These are phyloP conservation scores for Suillus subalutaceus DNA, from an alignment of 768 basidiomycete genomes.

Conservation along the genomic window DNA sequence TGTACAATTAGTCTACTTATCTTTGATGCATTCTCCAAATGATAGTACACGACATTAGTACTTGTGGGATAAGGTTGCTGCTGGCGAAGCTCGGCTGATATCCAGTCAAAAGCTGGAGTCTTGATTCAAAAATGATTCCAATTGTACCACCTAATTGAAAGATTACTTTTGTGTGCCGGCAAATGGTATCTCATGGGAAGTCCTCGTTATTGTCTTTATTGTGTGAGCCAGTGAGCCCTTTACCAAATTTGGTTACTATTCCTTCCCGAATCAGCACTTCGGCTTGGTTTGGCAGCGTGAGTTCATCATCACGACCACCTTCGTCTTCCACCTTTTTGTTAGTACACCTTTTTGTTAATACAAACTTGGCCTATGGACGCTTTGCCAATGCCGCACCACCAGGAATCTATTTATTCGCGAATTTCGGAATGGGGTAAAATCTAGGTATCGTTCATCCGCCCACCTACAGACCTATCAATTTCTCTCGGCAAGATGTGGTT, in stretches of 20 bases:
- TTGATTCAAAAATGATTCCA: not conserved
- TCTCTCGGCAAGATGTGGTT: constrained; percentile 16
- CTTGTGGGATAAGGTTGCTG: too few species aligned
- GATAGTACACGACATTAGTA: too few species aligned
- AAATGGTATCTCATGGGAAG: constrained; percentile 8
- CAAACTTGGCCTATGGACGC: constrained; percentile 19
- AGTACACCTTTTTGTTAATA: constrained; percentile 35
- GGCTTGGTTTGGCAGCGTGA: constrained; percentile 5
- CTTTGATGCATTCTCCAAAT: too few species aligned
- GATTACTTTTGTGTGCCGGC: not conserved
- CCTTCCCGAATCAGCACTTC: not conserved
- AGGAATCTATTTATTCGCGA: constrained; percentile 6
- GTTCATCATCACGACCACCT: not conserved
- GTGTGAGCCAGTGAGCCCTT: not conserved
- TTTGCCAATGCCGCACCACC: constrained; percentile 14
- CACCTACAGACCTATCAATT: not conserved
- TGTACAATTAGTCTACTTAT: too few species aligned
- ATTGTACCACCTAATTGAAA: not conserved
- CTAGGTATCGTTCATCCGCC: constrained; percentile 1
- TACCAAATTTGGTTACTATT: constrained; percentile 8
- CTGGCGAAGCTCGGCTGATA: too few species aligned
- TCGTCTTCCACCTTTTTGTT: constrained; percentile 28
- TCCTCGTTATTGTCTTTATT: constrained; percentile 30
- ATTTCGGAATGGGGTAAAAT: not conserved
- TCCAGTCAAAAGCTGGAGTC: not conserved